Evolutionary conservation across 179 eudicot species (phyloP).

Genomic region (Beta corolliflora): DNA sequence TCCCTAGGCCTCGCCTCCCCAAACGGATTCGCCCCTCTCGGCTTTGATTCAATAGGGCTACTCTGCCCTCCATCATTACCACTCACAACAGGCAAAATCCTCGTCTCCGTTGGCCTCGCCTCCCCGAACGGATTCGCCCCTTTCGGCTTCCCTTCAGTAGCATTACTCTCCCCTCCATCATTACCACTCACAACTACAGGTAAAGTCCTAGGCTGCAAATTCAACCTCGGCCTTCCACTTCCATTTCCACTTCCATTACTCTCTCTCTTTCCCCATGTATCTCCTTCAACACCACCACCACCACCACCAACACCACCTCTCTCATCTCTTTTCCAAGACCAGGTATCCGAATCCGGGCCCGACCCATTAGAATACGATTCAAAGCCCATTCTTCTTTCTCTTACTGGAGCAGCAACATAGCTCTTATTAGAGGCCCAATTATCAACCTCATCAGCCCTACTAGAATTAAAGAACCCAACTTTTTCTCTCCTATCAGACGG

Average conservation of each 20-base stretch:
- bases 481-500: constrained; percentile 56
- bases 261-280: too few species aligned
- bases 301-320: too few species aligned
- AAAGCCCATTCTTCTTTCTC: constrained; percentile 71
- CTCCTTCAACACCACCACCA: too few species aligned
- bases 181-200: constrained; percentile 30
- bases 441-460: constrained; percentile 81
- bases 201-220: constrained; percentile 76
- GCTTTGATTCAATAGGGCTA: too few species aligned
- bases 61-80: too few species aligned
- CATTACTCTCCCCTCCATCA: too few species aligned
- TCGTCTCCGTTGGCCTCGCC: constrained; percentile 79
- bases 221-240: constrained; percentile 77
- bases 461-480: constrained; percentile 65
- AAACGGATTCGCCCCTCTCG: constrained; percentile 62
- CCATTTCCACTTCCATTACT: constrained; percentile 42
- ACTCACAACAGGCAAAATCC: too few species aligned
- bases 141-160: constrained; percentile 34
- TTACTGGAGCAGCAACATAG: constrained; percentile 45
- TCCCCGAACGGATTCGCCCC: constrained; percentile 75
- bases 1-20: constrained; percentile 92
- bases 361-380: constrained; percentile 41
- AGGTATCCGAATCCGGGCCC: constrained; percentile 68
- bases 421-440: constrained; percentile 80
- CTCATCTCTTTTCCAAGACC: constrained; percentile 69